Evolutionary conservation across 305 asterid species (phyloP), one percentile per base, ranked within the genome.

Genomic region (Rubia peregrina): DNA sequence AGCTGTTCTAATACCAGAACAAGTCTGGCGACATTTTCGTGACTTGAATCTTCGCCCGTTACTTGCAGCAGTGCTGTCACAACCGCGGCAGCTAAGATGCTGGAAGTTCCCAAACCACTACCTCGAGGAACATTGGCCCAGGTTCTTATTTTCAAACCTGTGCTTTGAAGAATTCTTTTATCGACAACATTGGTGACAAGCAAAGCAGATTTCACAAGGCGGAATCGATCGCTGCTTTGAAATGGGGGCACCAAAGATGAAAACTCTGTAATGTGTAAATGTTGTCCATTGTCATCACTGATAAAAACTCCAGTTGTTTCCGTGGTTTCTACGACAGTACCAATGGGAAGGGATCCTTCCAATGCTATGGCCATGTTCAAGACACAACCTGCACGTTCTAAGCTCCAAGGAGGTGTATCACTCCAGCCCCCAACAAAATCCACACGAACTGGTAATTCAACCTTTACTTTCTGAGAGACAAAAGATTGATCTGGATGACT

Each of bases 101-200:
- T 93, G 26, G 98, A 93, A 77, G 98, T 93, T 57, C 99, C 99
- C 77, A 94, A 84, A 70, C 99, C 99, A 71, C 99, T 94, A 26
- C 99, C 99, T 74, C 98, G 96, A 69, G 99, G 99, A 65, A 94
- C 97, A 26, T 82, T 78, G 49, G 99, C 98, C 99, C 99, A 94
- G 40, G 99, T 91, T 80, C 74, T 85, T 80, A 94, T 89, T 65
- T 73, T 82, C 86, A 91, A 79, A 64, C 97, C 96, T 22, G 69
- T 78, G 57, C 87, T 81, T 62, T 78, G 83, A 71, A 86, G 79
- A 64, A 68, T 62, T 73, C 57, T 81, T 65, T 71, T 74, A 44
- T 79, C 82, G 75, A 77, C 73, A 71, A 87, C 74, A 78, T 83
- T 80, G 62, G 96, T 91, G 13, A 91, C 95, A 63, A 88, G 86